Evolutionary conservation across 106 monocot genomes (phyloP).

Genomic region (Dendrobium officinale): DNA sequence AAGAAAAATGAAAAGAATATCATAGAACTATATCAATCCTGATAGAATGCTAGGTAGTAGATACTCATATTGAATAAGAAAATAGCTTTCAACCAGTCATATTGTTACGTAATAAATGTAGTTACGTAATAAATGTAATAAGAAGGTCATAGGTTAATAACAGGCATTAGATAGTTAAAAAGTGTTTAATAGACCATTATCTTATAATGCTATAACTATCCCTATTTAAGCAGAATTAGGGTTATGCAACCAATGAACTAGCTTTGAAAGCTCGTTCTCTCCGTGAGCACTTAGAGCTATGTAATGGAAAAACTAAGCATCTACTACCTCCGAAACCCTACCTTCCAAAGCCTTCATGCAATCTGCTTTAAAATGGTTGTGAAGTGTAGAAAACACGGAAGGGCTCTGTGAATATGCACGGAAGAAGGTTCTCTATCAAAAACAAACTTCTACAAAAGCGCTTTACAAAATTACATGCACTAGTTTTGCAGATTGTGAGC

Average conservation of each 20-base stretch:
- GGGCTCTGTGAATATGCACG: not conserved
- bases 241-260: too few species aligned
- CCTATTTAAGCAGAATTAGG: too few species aligned
- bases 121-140: too few species aligned
- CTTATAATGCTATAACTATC: too few species aligned
- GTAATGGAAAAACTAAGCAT: too few species aligned
- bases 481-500: not conserved
- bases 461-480: not conserved
- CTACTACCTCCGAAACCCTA: not conserved
- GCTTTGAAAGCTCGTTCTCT: too few species aligned
- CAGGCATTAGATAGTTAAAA: too few species aligned
- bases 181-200: too few species aligned
- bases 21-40: not conserved
- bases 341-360: not conserved
- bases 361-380: not conserved
- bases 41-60: not conserved
- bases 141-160: too few species aligned
- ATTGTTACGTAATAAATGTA: not conserved
- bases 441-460: not conserved
- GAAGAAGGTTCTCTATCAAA: not conserved
- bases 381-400: not conserved
- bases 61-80: not conserved
- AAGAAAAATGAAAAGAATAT: not conserved
- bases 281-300: too few species aligned
- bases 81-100: not conserved